Percentiles rank a stretch among this genome's conserved stretches.
Conservation (phyloP, 2,329 filamentous ascomycete species). For the Aspergillus sp. region DNA sequence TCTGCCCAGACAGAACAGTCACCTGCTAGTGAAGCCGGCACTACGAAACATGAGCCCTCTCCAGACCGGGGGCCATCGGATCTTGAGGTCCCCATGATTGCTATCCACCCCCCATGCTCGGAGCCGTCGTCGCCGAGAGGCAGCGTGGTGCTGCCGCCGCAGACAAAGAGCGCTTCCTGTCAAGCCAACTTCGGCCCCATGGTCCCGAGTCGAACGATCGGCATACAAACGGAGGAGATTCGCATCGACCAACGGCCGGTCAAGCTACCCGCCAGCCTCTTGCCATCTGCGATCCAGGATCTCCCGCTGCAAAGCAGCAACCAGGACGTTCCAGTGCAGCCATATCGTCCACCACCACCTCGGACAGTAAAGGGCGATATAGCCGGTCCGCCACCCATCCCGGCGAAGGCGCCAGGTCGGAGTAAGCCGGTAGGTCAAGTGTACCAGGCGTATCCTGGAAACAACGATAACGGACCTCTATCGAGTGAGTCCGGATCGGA, state of each 20-base stretch:
- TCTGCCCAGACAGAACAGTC: conserved; percentile 37
- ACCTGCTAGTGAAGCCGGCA: conserved; percentile 12
- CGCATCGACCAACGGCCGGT: conserved; percentile 75
- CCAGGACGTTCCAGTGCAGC: conserved; percentile 30
- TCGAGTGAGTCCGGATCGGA: conserved; percentile 58
- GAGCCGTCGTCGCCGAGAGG: conserved; percentile 76
- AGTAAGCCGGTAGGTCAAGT: conserved; percentile 30
- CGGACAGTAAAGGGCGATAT: conserved; percentile 29
- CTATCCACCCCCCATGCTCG: conserved; percentile 83
- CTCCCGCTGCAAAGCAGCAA: conserved; percentile 36
- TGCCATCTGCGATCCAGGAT: conserved; percentile 71
- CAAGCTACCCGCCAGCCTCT: conserved; percentile 72
- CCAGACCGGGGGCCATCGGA: conserved; percentile 13
- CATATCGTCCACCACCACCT: conserved; percentile 35
- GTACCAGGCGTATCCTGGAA: conserved; percentile 73
- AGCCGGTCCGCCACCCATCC: conserved; percentile 39
- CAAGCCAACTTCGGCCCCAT: conserved; percentile 65
- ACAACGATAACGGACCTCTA: conserved; percentile 76
- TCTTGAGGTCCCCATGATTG: conserved; percentile 75
- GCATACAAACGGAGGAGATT: conserved; percentile 88
- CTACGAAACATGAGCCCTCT: conserved; percentile 14
- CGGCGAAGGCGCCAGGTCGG: conserved; percentile 19
- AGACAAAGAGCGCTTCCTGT: conserved; percentile 76
- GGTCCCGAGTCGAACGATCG: conserved; percentile 52
- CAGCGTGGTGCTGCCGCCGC: conserved; percentile 73